Base-by-base conservation (phyloP, 352 stramenopile species). In the Globisporangium canariense region DNA sequence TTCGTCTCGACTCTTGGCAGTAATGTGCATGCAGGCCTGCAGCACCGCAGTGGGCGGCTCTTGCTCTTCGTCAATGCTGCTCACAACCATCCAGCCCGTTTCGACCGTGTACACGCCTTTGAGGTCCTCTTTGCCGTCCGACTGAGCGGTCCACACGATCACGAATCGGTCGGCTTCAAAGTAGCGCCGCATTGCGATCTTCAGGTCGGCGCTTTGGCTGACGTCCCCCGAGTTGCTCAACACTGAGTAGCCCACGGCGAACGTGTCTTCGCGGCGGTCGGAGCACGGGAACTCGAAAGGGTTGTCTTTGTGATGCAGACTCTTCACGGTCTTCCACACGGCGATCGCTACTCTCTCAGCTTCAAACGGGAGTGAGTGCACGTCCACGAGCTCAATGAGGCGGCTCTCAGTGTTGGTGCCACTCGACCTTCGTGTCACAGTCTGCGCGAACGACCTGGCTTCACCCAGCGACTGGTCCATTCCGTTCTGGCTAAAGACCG, bases 401-500 rank as follows among this genome's bases (percentile, higher is more conserved):
- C 28, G 47, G 22, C 47, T n/a, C 40, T 46, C 40, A 6, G 40
- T 7, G 13, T 14, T 46, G 40, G 13, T 46, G 13, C 40, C 14
- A n/a, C 49, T 20, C 11, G 49, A 2, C 20, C 32, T 1, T 22
- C 54, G 28, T 46, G 52, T 6, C 62, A 56, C 22, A 16, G 62
- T 68, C 55, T 63, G 43, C 5, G 54, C 62, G n/a, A 68, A 63
- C 38, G 62, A 59, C 7, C 60, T 53, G 18, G 34, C 40, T 20
- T 62, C 54, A 8, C 45, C 58, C 45, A 68, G 18, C 32, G 38
- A 22, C 30, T 34, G 20, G 56, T 68, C 25, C 22, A 68, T 20
- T 4, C 62, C 54, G 52, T 20, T 63, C 54, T 68, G 45, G 22
- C 13, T 28, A 14, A 63, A 58, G 9, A 68, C 55, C 2, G 34